phyloP scores from a whole-genome alignment of 495 filamentous ascomycete genomes.

The Hyaloscypha hepaticicola region DNA sequence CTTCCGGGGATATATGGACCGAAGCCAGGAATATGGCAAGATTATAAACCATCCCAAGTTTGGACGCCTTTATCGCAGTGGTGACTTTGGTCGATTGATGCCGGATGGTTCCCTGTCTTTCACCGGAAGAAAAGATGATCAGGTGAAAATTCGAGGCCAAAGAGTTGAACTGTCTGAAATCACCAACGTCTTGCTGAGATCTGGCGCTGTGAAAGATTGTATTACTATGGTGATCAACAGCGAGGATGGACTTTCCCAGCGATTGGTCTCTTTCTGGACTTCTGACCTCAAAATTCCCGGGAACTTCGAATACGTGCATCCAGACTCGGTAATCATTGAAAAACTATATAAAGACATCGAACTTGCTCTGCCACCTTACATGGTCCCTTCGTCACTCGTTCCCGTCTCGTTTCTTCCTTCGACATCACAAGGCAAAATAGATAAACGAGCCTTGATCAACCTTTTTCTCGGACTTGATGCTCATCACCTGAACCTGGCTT shows the following conservation, averaged over 20 bases:
- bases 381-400: constrained; percentile 67
- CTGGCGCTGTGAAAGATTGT: constrained; percentile 47
- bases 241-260: constrained; percentile 33
- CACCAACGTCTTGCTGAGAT: constrained; percentile 50
- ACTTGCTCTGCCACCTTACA: constrained; percentile 58
- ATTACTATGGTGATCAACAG: constrained; percentile 48
- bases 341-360: constrained; percentile 43
- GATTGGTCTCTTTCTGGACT: constrained; percentile 61
- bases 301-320: constrained; percentile 28
- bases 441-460: constrained; percentile 46
- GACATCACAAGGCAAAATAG: constrained; percentile 63
- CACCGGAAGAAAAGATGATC: constrained; percentile 71
- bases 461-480: constrained; percentile 30
- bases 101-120: constrained; percentile 69
- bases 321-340: constrained; percentile 26
- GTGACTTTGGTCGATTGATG: constrained; percentile 70
- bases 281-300: constrained; percentile 36
- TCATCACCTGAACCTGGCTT: constrained; percentile 24
- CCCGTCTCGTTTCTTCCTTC: constrained; percentile 62
- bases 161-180: constrained; percentile 80
- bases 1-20: constrained; percentile 67
- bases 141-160: constrained; percentile 80
- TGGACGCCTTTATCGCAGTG: constrained; percentile 69
- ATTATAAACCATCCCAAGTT: constrained; percentile 64
- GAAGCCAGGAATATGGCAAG: constrained; percentile 52